Evolutionary conservation across 805 yeast species (phyloP), one percentile per base, ranked within the genome.

Genomic region (Yueomyces sinensis): DNA sequence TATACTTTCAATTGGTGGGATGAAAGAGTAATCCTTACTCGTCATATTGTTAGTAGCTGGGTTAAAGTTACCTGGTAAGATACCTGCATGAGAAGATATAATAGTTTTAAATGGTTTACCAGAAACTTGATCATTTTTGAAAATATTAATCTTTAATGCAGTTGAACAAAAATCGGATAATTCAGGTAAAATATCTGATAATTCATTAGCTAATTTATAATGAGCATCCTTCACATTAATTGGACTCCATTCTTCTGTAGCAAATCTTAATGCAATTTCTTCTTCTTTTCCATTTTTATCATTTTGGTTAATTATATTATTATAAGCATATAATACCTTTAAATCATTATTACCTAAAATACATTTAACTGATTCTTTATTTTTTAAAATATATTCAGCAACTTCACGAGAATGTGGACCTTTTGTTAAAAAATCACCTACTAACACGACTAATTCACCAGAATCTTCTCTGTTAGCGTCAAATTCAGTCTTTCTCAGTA

Each of bases 271-370:
- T 20, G 11, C 11, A n/a, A n/a, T n/a, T n/a, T n/a, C n/a, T n/a
- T n/a, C n/a, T n/a, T n/a, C n/a, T 7, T 20, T 20, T 7, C 24
- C 24, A 6, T 25, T 25, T 5, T 7, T 9, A 25, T 25, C 6
- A n/a, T n/a, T n/a, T n/a, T 25, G 15, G 9, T 7, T 22, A 22
- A 7, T 11, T n/a, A 13, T 11, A n/a, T 25, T n/a, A n/a, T 13
- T 25, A 61, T 67, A 39, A 58, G 71, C 17, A 36, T 74, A 66
- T 43, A 87, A 50, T 9, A 80, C 69, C 40, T 74, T 76, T 40
- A 77, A 65, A 56, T 87, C 97, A 55, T 89, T 95, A 60, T 87
- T 87, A 0, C 97, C 96, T 38, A 91, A 60, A 3, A 87, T 73
- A 50, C 94, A 86, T 35, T 72, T 74, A 13, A 82, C 68, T 3